A percentile compares a stretch with the other conserved stretches of the same genome.
Evolutionary conservation across 495 filamentous ascomycete genomes (phyloP).

Genomic region (Aspergillus bridgeri): DNA sequence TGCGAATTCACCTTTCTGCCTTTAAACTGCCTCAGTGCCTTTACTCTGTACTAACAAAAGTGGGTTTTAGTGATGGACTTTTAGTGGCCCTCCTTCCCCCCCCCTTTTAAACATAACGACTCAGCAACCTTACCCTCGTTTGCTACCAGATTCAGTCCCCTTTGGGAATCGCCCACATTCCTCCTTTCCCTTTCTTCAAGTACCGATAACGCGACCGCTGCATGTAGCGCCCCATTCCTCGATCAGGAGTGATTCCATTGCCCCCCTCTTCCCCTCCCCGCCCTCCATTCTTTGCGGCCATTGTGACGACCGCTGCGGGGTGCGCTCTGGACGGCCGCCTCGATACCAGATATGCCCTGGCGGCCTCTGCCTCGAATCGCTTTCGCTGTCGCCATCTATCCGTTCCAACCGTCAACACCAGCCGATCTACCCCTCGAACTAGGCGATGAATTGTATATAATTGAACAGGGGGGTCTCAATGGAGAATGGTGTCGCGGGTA

Average conservation of each 20-base stretch:
- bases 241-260: conserved; percentile 15
- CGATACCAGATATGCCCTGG: conserved; percentile 76
- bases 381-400: conserved; percentile 92
- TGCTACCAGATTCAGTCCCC: conserved; percentile 1
- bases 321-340: conserved; percentile 18
- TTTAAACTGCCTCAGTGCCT: not conserved
- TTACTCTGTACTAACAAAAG: conserved; percentile 11
- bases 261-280: not conserved
- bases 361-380: conserved; percentile 93
- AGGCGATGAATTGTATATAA: conserved; percentile 97
- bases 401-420: conserved; percentile 79
- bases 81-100: conserved; percentile 7
- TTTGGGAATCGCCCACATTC: conserved; percentile 23
- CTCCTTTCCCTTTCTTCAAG: conserved; percentile 13
- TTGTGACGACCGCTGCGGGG: conserved; percentile 20
- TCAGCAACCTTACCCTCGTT: conserved; percentile 1
- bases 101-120: conserved; percentile 10
- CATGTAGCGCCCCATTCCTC: conserved; percentile 32
- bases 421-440: conserved; percentile 96
- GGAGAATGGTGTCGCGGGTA: conserved; percentile 94
- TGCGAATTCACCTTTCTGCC: not conserved
- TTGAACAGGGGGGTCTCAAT: conserved; percentile 85
- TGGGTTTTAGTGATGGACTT: conserved; percentile 7
- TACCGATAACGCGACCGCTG: conserved; percentile 16
- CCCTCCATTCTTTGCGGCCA: conserved; percentile 5